Conservation (phyloP, 164 flowering plant genomes). For the Vitis rotundifolia region DNA sequence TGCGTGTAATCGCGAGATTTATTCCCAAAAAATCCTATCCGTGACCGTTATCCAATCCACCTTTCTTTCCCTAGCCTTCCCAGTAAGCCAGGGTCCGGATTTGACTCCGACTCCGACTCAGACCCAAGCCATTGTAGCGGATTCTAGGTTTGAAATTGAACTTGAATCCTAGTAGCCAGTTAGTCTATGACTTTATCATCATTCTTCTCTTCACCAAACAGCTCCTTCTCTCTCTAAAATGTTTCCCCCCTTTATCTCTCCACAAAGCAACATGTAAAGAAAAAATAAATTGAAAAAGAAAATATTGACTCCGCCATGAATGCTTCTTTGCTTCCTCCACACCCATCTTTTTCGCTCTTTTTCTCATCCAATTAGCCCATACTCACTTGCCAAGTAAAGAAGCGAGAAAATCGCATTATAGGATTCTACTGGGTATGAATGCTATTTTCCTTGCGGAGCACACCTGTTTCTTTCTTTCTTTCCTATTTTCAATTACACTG, state of each 20-base stretch:
- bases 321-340: conserved; percentile 47
- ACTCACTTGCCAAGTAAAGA: conserved; percentile 42
- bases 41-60: too few species aligned
- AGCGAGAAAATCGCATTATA: background rate
- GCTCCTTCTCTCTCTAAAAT: too few species aligned
- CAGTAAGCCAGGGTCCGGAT: too few species aligned
- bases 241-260: conserved; percentile 8
- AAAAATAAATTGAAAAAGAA: conserved; percentile 6
- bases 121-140: too few species aligned
- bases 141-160: too few species aligned
- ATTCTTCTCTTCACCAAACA: too few species aligned
- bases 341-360: conserved; percentile 21
- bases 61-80: too few species aligned
- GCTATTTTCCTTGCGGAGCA: conserved; percentile 21
- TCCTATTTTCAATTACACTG: background rate
- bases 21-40: too few species aligned
- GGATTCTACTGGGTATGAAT: conserved; percentile 15
- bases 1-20: too few species aligned
- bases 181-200: too few species aligned
- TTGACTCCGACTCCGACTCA: too few species aligned
- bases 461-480: conserved; percentile 7
- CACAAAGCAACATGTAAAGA: background rate
- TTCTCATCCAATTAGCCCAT: conserved; percentile 3
- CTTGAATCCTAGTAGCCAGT: too few species aligned
- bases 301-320: conserved; percentile 25